Evolutionary conservation across 371 early-diverging fungal species (phyloP), one percentile per base, ranked within the genome.

Genomic region (Phascolomyces articulosus): DNA sequence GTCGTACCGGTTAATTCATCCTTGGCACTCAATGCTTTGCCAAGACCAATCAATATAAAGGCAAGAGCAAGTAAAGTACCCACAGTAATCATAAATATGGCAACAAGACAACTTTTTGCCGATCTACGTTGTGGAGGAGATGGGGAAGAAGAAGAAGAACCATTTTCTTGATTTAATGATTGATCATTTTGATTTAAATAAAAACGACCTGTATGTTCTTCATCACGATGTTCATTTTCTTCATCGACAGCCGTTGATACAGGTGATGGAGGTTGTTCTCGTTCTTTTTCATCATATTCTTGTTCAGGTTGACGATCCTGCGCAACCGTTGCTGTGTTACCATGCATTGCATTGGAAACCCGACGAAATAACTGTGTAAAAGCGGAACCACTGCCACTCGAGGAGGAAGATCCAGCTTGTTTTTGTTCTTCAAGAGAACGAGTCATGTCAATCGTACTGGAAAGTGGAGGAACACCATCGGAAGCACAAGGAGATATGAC

Each of bases 31-130:
- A 62, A 41, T 44, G 67, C 67, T 48, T 56, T 61, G 3, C 67
- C 67, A n/a, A 67, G 41, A 34, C 67, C 67, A 40, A 67, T 67
- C 16, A 67, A n/a, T 21, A 67, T 62, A 51, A 67, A 67, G 15
- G 62, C 60, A 2, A 62, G 28, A 2, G 58, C 67, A 13, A 67
- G 48, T 49, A 62, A 40, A 10, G 38, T 29, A 23, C 67, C 67
- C 27, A 67, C 40, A 7, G 51, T 62, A 18, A 67, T 56, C 62
- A 67, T 67, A 16, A 67, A 23, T 13, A 56, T 16, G n/a, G 67
- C 62, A 20, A 40, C 47, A 20, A 67, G 40, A 34, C 62, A 67
- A 23, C 24, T 51, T n/a, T 51, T 51, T 13, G 51, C 51, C 4
- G 51, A 51, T 24, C 58, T 34, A 51, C 23, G 51, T 20, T 51